A percentile compares a stretch with the other conserved stretches of the same genome.
These are phyloP conservation scores for Euclidium syriacum DNA, from an alignment of 345 rosid species.

Conservation along the genomic window DNA sequence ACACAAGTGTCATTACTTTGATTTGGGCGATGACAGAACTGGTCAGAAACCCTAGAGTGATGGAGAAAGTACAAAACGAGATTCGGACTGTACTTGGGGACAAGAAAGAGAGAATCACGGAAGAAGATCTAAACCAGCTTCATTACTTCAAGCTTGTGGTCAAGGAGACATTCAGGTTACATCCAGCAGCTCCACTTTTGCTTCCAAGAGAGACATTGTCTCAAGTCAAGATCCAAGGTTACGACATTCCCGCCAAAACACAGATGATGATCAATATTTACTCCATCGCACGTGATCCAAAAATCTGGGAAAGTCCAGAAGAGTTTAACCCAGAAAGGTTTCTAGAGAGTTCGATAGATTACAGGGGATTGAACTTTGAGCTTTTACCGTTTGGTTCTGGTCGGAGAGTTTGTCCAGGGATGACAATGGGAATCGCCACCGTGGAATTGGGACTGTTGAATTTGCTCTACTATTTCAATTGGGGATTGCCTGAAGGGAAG, in stretches of 20 bases:
- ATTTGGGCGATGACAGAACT: slow-evolving; percentile 69
- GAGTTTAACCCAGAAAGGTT: slow-evolving; percentile 57
- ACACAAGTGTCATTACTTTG: slow-evolving; percentile 45
- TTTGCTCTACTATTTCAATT: slow-evolving; percentile 26
- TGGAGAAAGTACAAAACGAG: slow-evolving; percentile 56
- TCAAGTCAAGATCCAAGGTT: slow-evolving; percentile 36
- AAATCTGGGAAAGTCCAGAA: slow-evolving; percentile 40
- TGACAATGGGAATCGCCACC: slow-evolving; percentile 19
- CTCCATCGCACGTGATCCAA: slow-evolving; percentile 44
- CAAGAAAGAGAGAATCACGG: slow-evolving; percentile 32
- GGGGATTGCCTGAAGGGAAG: slow-evolving; percentile 22
- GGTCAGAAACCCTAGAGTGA: slow-evolving; percentile 47
- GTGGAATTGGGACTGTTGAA: slow-evolving; percentile 24
- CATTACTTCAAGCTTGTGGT: slow-evolving; percentile 57
- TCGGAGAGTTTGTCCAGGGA: slow-evolving; percentile 53
- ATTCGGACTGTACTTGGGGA: slow-evolving; percentile 44
- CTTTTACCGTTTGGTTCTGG: slow-evolving; percentile 53
- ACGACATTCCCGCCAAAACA: slow-evolving; percentile 40
- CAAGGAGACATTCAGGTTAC: slow-evolving; percentile 60
- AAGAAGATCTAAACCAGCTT: slow-evolving; percentile 49
- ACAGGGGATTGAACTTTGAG: slow-evolving; percentile 42
- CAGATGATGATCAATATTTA: slow-evolving; percentile 45
- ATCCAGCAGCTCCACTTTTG: slow-evolving; percentile 53
- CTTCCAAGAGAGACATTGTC: slow-evolving; percentile 42
- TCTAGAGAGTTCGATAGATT: slow-evolving; percentile 35